phyloP scores from a whole-genome alignment of 371 early-diverging fungal genomes.

The Basidiobolus meristosporus region DNA sequence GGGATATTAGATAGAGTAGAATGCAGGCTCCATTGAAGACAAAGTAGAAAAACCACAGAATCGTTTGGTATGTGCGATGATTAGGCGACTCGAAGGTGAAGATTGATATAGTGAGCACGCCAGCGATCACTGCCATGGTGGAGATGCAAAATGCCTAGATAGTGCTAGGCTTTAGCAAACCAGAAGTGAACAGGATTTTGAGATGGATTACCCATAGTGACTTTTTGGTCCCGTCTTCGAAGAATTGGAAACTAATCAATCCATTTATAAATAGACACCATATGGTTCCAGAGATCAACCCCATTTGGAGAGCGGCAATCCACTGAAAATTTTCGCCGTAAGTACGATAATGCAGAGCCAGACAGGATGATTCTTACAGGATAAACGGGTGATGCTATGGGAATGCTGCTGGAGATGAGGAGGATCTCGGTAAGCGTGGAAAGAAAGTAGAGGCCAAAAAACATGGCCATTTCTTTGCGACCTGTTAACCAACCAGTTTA shows the following conservation, averaged over 20 bases:
- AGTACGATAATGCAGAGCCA: background rate
- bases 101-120: slow-evolving; percentile 56
- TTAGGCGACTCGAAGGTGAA: slow-evolving; percentile 32
- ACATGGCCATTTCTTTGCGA: slow-evolving; percentile 91
- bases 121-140: slow-evolving; percentile 32
- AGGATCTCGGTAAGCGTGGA: slow-evolving; percentile 71
- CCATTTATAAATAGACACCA: slow-evolving; percentile 89
- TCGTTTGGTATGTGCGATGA: slow-evolving; percentile 32
- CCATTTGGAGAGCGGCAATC: slow-evolving; percentile 70
- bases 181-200: background rate
- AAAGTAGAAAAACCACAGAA: slow-evolving; percentile 76
- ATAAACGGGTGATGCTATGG: slow-evolving; percentile 57
- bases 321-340: slow-evolving; percentile 42
- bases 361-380: slow-evolving; percentile 39
- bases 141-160: slow-evolving; percentile 67
- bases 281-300: slow-evolving; percentile 60
- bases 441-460: slow-evolving; percentile 85
- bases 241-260: slow-evolving; percentile 90
- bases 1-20: slow-evolving; percentile 68
- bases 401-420: slow-evolving; percentile 74
- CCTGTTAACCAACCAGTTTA: slow-evolving; percentile 17
- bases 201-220: slow-evolving; percentile 59
- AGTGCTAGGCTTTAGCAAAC: slow-evolving; percentile 12
- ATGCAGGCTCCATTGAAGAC: slow-evolving; percentile 68
- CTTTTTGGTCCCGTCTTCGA: slow-evolving; percentile 83